These are phyloP conservation scores for Citrus medica DNA, from an alignment of 345 rosid genomes.

Conservation along the genomic window DNA sequence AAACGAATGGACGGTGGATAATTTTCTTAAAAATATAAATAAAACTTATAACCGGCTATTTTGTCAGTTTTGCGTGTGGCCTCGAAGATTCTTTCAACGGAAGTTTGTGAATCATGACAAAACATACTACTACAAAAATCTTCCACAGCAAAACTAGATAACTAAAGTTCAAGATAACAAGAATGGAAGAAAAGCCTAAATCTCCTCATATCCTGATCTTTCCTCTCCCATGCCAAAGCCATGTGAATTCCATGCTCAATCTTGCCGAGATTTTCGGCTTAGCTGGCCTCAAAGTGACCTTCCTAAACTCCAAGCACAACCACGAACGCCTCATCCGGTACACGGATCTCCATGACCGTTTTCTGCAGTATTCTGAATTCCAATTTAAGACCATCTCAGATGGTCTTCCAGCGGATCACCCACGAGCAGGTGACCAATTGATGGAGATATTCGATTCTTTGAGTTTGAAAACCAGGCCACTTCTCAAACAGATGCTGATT, in stretches of 20 bases:
- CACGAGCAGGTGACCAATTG: neutral
- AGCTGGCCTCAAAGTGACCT: constrained; percentile 28
- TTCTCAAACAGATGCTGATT: constrained; percentile 12
- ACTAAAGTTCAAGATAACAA: too few relatives aligned
- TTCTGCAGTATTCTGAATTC: constrained; percentile 8
- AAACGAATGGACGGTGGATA: too few relatives aligned
- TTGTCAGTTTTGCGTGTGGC: too few relatives aligned
- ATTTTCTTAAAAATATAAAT: too few relatives aligned
- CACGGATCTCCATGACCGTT: constrained; percentile 15
- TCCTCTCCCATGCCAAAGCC: constrained; percentile 36
- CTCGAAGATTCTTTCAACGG: too few relatives aligned
- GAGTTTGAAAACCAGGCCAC: neutral
- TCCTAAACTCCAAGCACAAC: constrained; percentile 31
- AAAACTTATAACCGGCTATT: too few relatives aligned
- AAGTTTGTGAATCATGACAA: too few relatives aligned
- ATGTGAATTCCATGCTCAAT: constrained; percentile 41
- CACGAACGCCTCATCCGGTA: constrained; percentile 14
- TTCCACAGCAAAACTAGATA: too few relatives aligned
- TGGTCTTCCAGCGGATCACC: constrained; percentile 23
- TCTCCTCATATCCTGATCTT: constrained; percentile 36
- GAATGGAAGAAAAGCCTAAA: neutral
- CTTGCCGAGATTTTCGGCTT: constrained; percentile 33
- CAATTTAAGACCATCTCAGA: constrained; percentile 21
- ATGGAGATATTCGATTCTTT: neutral
- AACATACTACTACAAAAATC: too few relatives aligned